Evolutionary conservation across 257 asterid genomes (phyloP), one percentile per base, ranked within the genome.

Genomic region (Nicotiana knightiana): DNA sequence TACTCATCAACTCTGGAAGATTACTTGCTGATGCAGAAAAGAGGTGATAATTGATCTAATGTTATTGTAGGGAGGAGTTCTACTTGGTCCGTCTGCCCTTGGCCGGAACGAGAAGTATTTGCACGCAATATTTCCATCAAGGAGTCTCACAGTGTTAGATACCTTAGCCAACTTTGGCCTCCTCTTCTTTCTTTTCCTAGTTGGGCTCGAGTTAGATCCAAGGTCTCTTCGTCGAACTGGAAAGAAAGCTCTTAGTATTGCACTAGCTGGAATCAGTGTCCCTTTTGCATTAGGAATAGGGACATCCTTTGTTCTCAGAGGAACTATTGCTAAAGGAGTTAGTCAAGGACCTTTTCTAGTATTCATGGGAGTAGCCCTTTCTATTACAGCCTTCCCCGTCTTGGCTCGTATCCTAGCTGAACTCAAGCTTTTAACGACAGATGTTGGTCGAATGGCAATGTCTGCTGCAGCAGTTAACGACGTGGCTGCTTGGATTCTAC

Each of bases 341-440:
- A 76, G 37, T 53, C 71, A 64, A 53, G 85, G 58, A 1, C 82
- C 89, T 0, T 86, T 86, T 57, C 71, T 86, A 24, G 80, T 86
- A 24, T 82, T 84, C 58, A 86, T 84, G 87, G 89, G 89, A 15
- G 82, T 86, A n/a, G 82, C 87, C 4, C 89, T 86, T 63, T 86
- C 89, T 2, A 86, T 86, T 76, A 86, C 87, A 9, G 89, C 89
- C 57, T 86, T 86, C 80, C 89, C 89, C 26, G 86, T 86, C 81
- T 82, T 86, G 84, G 89, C 89, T 21, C 84, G 87, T 21, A 86
- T 86, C 46, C 81, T 86, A 16, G 87, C 87, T 24, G 89, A 86
- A 54, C 80, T 86, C 62, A 86, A 84, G 83, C 87, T 86, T 75
- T 17, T 86, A 80, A 84, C 89, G 0, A 82, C 87, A 5, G 89